Percentiles rank a stretch among this genome's conserved stretches.
phyloP scores from a whole-genome alignment of 352 stramenopile genomes.

The Phytophthora multivora region DNA sequence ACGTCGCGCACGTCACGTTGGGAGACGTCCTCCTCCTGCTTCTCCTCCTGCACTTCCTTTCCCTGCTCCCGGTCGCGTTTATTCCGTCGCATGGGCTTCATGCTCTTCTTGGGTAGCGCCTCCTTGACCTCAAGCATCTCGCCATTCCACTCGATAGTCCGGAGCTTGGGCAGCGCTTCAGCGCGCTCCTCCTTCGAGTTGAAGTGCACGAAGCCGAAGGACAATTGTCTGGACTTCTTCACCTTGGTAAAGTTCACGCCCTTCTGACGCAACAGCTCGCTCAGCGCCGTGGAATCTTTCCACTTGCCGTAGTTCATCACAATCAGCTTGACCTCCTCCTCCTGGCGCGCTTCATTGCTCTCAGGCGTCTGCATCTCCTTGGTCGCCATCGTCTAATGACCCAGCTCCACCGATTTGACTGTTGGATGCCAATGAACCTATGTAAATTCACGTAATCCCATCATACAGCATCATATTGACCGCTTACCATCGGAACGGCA shows the following conservation, averaged over 20 bases:
- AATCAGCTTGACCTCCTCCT: constrained; percentile 81
- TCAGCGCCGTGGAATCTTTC: constrained; percentile 75
- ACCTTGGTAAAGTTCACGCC: constrained; percentile 70
- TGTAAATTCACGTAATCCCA: neutral
- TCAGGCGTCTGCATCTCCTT: constrained; percentile 1
- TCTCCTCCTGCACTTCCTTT: constrained; percentile 5
- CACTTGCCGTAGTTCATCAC: constrained; percentile 91
- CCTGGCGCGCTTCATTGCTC: constrained; percentile 19
- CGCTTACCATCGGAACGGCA: constrained; percentile 5
- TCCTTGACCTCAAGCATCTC: constrained; percentile 80
- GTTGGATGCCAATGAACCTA: constrained; percentile 3
- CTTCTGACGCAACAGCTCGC: constrained; percentile 52
- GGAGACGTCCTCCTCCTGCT: constrained; percentile 22
- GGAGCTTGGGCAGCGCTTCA: constrained; percentile 50
- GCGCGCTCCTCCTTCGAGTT: constrained; percentile 60
- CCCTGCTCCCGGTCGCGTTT: constrained; percentile 12
- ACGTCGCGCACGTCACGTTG: constrained; percentile 69
- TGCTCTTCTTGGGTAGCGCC: constrained; percentile 66
- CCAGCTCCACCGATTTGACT: constrained; percentile 5
- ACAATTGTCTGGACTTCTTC: constrained; percentile 78
- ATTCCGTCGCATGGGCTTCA: constrained; percentile 36
- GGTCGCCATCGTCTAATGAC: constrained; percentile 11
- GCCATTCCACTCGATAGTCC: constrained; percentile 65
- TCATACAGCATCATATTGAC: neutral
- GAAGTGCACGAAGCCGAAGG: constrained; percentile 85